Conservation (phyloP, 2,329 filamentous ascomycete genomes). For the Drechslerella dactyloides region DNA sequence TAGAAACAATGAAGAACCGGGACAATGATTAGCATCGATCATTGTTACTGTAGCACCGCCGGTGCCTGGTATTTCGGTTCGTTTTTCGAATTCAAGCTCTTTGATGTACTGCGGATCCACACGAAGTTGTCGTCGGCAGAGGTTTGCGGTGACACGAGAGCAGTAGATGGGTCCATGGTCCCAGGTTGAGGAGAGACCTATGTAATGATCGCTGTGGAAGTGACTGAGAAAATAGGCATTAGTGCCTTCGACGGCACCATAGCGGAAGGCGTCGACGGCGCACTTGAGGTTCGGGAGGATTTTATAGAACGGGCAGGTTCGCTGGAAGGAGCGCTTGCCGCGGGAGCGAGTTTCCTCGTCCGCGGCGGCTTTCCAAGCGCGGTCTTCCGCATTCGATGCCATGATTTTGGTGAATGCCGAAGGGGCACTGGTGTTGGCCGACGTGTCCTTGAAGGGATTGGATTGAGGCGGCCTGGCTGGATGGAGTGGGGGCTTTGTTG, state of each 20-base stretch:
- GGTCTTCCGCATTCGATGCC: constrained; percentile 87
- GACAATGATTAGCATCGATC: constrained; percentile 96
- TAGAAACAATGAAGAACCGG: constrained; percentile 89
- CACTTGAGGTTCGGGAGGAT: constrained; percentile 92
- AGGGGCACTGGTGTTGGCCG: constrained; percentile 55
- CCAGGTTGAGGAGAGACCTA: constrained; percentile 87
- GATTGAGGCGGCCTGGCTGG: constrained; percentile 44
- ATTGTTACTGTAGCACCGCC: constrained; percentile 86
- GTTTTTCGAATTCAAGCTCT: constrained; percentile 81
- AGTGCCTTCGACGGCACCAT: constrained; percentile 89
- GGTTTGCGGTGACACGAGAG: constrained; percentile 86
- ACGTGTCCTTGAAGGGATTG: constrained; percentile 40
- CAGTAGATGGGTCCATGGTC: constrained; percentile 94
- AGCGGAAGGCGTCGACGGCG: constrained; percentile 94
- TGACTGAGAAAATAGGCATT: constrained; percentile 96
- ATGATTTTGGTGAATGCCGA: constrained; percentile 94
- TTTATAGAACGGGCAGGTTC: constrained; percentile 98
- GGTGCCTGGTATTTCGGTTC: constrained; percentile 78
- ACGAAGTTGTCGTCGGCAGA: constrained; percentile 82
- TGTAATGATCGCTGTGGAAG: constrained; percentile 97
- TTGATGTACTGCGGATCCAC: constrained; percentile 87
- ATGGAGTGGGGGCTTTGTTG: constrained; percentile 40
- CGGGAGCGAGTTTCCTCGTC: constrained; percentile 70
- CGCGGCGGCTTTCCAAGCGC: constrained; percentile 86
- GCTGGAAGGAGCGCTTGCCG: constrained; percentile 70